Base-by-base conservation (phyloP, 495 filamentous ascomycete genomes). In the Lentithecium fluviatile region DNA sequence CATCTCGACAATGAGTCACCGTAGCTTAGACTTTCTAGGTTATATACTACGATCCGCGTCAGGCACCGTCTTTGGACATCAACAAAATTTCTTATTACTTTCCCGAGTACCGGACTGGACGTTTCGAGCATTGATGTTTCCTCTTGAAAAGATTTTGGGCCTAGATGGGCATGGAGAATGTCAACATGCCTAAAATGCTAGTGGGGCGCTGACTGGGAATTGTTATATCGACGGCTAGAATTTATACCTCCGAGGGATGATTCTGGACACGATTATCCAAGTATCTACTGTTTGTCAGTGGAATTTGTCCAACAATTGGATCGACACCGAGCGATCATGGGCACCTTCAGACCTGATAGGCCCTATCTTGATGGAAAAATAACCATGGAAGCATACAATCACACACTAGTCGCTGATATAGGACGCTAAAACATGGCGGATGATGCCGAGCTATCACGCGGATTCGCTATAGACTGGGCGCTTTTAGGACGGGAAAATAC, bases 331-430 rank as follows among this genome's bases (percentile, higher is more conserved):
- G 46, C n/a, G 23, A 26, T 21, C 46, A n/a, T 49, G 46, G 46
- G 23, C 23, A 15, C 23, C 46, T 26, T 26, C 17, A 6, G 6
- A 20, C 46, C 23, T 20, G 6, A 49, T 5, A 19, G 6, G 5
- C 12, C 6, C 3, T 49, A 23, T 26, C 6, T 15, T 6, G 46
- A 15, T 15, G 23, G 17, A 20, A 23, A 26, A 2, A 23, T 6
- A 15, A 26, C 19, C 15, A 15, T 15, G 13, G 46, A 49, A 26
- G 46, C 46, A 49, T 49, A 20, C 46, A 49, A 49, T 26, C n/a
- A 26, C n/a, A 49, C 46, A 49, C 6, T 49, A n/a, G 23, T 49
- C n/a, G 46, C 46, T 6, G 46, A 49, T 26, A 49, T 49, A 20
- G 46, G 17, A 15, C 40, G 15, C 4, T 4, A 45, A 21, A 45